Base-by-base conservation (phyloP, 805 yeast species). In the Wickerhamiella cacticola region DNA sequence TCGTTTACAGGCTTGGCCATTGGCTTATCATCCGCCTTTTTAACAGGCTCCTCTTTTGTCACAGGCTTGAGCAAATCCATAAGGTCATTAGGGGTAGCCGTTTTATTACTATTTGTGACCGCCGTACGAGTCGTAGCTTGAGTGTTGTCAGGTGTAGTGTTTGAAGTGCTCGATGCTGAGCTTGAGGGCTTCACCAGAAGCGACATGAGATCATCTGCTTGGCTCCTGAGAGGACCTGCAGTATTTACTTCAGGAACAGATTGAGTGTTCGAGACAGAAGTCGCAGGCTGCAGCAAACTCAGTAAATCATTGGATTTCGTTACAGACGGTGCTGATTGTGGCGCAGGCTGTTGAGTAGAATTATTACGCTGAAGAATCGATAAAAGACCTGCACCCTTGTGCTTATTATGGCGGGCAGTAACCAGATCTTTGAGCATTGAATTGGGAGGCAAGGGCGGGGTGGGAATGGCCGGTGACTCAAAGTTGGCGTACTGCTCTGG, bases 371-470 rank as follows among this genome's bases (percentile, higher is more conserved):
- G 22, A 24, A 48, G 42, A 33, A 48, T 46, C 16, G 51, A 48
- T n/a, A 48, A 40, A 47, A 48, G 41, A 18, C 46, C 39, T 34
- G 46, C 26, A 3, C 44, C 25, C n/a, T 41, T 15, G 28, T 5
- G 10, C 19, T 39, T 33, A 21, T 34, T 18, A 23, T 41, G 48
- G n/a, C 60, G 55, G 9, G 53, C 46, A 12, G 53, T 31, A 3
- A 56, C 50, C 15, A 56, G 52, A 15, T 45, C 47, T 36, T 54
- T 52, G n/a, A 56, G 52, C 48, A 54, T 48, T 13, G 54, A 46
- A 25, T 50, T 52, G 16, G 57, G 56, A 8, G 59, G 59, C 28
- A 56, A 46, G 2, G 55, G 46, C 3, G 42, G 48, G 12, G 38
- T 40, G 2, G 18, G 19, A 1, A 36, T 12, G 13, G 48, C 31